Percentiles rank a stretch among this genome's conserved stretches.
phyloP scores from a whole-genome alignment of 768 basidiomycete species.

The Lentinula raphanica region DNA sequence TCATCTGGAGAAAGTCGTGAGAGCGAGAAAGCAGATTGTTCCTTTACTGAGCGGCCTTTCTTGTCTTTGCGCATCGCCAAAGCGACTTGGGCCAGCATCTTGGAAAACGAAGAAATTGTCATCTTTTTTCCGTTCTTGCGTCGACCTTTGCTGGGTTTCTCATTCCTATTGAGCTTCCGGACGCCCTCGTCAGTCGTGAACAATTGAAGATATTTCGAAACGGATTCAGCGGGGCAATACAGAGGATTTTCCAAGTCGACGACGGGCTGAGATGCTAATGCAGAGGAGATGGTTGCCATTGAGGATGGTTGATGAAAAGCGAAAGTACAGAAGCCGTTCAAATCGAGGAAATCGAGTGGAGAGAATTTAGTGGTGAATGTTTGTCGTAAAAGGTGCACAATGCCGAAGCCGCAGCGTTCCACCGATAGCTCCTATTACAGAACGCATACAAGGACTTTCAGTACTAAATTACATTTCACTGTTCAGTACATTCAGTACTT shows the following conservation, averaged over 20 bases:
- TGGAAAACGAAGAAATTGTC: conserved; percentile 1
- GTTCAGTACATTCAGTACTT: too few species aligned
- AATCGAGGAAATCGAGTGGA: not conserved
- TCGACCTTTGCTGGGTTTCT: not conserved
- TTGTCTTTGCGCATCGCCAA: not conserved
- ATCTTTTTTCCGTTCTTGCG: not conserved
- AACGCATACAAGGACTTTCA: not conserved
- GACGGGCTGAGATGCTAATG: conserved; percentile 21
- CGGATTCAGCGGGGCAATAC: conserved; percentile 50
- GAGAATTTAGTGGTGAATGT: not conserved
- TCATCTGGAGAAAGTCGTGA: not conserved
- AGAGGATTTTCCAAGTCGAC: conserved; percentile 52
- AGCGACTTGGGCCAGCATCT: not conserved
- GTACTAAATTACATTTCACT: too few species aligned
- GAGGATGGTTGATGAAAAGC: not conserved
- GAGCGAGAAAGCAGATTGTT: not conserved
- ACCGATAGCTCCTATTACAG: not conserved
- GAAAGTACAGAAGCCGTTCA: not conserved
- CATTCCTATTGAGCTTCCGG: not conserved
- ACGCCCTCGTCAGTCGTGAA: conserved; percentile 26
- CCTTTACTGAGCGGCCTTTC: not conserved
- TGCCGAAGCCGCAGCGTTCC: not conserved
- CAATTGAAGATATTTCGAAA: conserved; percentile 39
- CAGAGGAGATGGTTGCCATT: not conserved
- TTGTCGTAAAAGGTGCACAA: not conserved